Evolutionary conservation across 768 basidiomycete species (phyloP).

Genomic region (Baorangia bicolor): DNA sequence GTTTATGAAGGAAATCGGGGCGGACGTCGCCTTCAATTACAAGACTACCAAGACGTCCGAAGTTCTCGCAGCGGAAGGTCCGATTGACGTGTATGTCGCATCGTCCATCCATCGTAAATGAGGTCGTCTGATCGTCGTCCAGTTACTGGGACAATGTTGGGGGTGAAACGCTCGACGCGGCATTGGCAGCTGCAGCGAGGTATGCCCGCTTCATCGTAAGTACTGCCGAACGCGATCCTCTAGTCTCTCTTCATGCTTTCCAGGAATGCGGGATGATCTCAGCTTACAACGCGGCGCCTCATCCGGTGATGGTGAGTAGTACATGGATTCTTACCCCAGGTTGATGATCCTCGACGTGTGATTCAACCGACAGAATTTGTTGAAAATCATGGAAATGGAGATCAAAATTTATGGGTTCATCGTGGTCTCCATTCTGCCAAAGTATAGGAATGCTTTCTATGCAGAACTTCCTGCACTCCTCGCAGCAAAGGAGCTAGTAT

Average conservation of each 20-base stretch:
- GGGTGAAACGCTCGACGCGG: constrained; percentile 3
- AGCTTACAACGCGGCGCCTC: neutral
- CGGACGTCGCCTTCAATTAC: constrained; percentile 2
- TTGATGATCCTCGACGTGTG: neutral
- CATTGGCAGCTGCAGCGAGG: neutral
- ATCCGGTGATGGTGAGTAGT: neutral
- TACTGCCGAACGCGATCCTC: neutral
- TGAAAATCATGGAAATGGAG: neutral
- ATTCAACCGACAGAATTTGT: neutral
- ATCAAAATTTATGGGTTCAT: neutral
- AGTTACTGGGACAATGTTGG: constrained; percentile 7
- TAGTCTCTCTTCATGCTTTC: neutral
- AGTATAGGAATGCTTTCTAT: neutral
- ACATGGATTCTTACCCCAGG: neutral
- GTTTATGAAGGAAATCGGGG: constrained; percentile 3
- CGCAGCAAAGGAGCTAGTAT: constrained; percentile 1
- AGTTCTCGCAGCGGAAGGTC: constrained; percentile 3
- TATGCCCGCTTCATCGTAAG: constrained; percentile 8
- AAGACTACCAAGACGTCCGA: constrained; percentile 4
- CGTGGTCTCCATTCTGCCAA: neutral
- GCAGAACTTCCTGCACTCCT: neutral
- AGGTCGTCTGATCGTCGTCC: neutral
- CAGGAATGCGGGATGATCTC: constrained; percentile 1
- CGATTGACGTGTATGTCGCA: neutral
- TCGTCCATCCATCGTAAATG: neutral